Evolutionary conservation across 2,329 filamentous ascomycete genomes (phyloP).

Genomic region (Phialophora verrucosa): DNA sequence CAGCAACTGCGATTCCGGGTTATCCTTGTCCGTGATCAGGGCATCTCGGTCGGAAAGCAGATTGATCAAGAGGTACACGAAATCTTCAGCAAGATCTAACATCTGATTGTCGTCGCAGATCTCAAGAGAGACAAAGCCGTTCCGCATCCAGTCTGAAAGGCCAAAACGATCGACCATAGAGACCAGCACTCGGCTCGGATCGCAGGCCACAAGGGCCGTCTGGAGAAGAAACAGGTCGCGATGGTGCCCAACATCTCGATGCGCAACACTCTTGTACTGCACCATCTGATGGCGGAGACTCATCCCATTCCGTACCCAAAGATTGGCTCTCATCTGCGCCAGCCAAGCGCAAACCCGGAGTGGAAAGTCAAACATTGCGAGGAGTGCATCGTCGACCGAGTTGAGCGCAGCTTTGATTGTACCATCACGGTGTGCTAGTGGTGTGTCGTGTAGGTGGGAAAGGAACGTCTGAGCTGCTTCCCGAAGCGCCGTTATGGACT

Average conservation of each 20-base stretch:
- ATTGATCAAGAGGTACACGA: conserved; percentile 90
- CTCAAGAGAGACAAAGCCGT: conserved; percentile 74
- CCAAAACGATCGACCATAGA: conserved; percentile 92
- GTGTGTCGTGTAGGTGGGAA: conserved; percentile 34
- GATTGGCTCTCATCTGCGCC: conserved; percentile 95
- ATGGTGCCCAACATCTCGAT: conserved; percentile 91
- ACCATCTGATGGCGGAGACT: conserved; percentile 93
- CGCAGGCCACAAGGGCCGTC: conserved; percentile 83
- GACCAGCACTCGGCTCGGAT: conserved; percentile 80
- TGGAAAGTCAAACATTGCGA: conserved; percentile 90
- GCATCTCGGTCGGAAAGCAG: conserved; percentile 86
- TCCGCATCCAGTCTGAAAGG: conserved; percentile 84
- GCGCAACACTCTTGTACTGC: conserved; percentile 86
- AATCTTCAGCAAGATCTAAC: conserved; percentile 92
- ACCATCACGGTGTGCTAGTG: conserved; percentile 27
- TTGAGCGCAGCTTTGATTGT: conserved; percentile 29
- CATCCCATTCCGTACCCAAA: conserved; percentile 98
- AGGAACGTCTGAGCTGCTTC: conserved; percentile 70
- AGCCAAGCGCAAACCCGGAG: conserved; percentile 94
- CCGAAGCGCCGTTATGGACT: conserved; percentile 63
- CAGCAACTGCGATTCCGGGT: conserved; percentile 67
- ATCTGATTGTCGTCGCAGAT: conserved; percentile 87
- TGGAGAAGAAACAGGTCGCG: conserved; percentile 94
- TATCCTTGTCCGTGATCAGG: conserved; percentile 71
- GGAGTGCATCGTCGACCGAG: conserved; percentile 75